Evolutionary conservation across 345 rosid genomes (phyloP), one percentile per base, ranked within the genome.

Genomic region (Eucalyptus tenuipes): DNA sequence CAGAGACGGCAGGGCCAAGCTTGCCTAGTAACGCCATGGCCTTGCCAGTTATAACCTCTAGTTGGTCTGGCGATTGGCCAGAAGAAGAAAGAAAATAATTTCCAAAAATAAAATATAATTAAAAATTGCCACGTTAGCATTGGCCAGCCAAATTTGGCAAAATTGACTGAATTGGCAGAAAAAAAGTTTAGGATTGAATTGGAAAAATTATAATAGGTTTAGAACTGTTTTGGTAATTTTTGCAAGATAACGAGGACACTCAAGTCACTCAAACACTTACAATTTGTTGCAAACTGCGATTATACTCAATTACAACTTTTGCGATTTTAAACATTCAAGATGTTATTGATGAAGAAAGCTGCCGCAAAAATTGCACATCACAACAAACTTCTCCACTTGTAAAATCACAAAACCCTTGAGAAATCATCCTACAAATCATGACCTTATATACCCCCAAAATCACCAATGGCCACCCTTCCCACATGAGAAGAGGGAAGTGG

Each of bases 51-150:
- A 25, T 52, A 52, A 18, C 10, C 57, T 52, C 2, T 0, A 0
- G 10, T 52, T 18, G 57, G 57, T 18, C 0, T 2, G 0, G 1
- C 4, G 0, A 52, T 52, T 52, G 25, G 57, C 25, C 0, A 1
- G 2, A 18, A 52, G 20, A 50, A 50, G 57, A 52, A 18, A 18
- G 10, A 18, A 50, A 52, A 17, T 18, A 18, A 52, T 3, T 18
- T 52, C 24, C 3, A 18, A 50, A 17, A 17, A 16, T 6, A 52
- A 14, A 49, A 14, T 52, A 52, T 52, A 52, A 52, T 52, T 18
- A 52, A 7, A 52, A 52, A 18, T 52, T 52, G 0, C 25, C 1
- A 52, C 2, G 0, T 52, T 18, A 18, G 57, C 25, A 52, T 18
- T 52, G 2, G 57, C 2, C 0, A 52, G 10, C 25, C 1, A 18